Conservation (phyloP, 1,139 yeast genomes). For the Eremothecium gossypii region DNA sequence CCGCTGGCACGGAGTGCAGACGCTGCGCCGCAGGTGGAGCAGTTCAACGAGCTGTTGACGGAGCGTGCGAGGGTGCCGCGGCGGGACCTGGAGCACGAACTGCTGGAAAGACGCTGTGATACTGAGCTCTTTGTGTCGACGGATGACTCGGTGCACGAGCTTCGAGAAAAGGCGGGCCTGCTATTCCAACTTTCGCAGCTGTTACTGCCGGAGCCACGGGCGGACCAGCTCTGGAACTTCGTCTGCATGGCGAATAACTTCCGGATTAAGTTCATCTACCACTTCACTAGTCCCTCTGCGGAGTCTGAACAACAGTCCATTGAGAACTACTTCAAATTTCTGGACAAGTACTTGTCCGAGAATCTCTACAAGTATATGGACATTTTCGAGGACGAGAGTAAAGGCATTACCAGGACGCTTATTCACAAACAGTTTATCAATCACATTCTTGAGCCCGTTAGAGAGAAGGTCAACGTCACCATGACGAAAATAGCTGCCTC, state of each 20-base stretch:
- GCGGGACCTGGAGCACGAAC: conserved; percentile 9
- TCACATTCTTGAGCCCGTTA: conserved; percentile 28
- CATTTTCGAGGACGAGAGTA: conserved; percentile 19
- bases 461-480: conserved; percentile 27
- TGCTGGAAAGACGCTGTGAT: conserved; percentile 26
- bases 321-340: conserved; percentile 47
- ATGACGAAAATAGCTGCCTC: conserved; percentile 33
- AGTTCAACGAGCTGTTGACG: conserved; percentile 6
- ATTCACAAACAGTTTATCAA: conserved; percentile 30
- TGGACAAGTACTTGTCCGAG: conserved; percentile 34
- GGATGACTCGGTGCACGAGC: conserved; percentile 9
- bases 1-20: conserved; percentile 13
- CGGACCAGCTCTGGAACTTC: conserved; percentile 48
- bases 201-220: conserved; percentile 22
- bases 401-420: conserved; percentile 19
- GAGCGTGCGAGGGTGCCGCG: conserved; percentile 4
- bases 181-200: conserved; percentile 37
- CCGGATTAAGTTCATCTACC: conserved; percentile 57
- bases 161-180: conserved; percentile 16
- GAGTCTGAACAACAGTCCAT: conserved; percentile 30
- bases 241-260: conserved; percentile 49
- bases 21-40: conserved; percentile 11
- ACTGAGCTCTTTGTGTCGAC: conserved; percentile 13
- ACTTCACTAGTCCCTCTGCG: conserved; percentile 44
- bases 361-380: conserved; percentile 27